These are phyloP conservation scores for Mortierella sp. DNA, from an alignment of 371 early-diverging fungal genomes.

Conservation along the genomic window DNA sequence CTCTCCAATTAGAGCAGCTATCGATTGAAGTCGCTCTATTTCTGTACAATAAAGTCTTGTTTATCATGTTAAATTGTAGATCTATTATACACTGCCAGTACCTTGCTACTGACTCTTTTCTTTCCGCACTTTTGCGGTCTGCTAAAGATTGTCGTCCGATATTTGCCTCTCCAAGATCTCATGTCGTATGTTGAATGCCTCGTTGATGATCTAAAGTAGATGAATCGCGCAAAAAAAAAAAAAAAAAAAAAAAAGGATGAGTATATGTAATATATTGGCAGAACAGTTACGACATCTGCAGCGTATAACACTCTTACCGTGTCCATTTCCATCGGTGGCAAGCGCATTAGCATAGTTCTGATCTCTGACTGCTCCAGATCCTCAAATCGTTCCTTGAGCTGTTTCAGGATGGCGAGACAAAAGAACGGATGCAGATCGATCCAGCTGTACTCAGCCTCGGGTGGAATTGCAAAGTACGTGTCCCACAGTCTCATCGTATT, in stretches of 20 bases:
- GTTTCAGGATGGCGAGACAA: conserved; percentile 67
- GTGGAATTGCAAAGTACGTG: conserved; percentile 80
- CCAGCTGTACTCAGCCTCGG: too few relatives aligned
- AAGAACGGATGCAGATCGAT: conserved; percentile 84
- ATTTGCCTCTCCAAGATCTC: conserved; percentile 71
- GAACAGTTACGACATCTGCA: too few relatives aligned
- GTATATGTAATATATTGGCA: neutral
- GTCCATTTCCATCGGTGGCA: conserved; percentile 82
- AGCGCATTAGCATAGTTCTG: conserved; percentile 80
- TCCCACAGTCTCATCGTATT: conserved; percentile 88
- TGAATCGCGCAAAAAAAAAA: too few relatives aligned
- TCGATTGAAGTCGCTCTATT: too few relatives aligned
- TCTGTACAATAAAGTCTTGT: too few relatives aligned
- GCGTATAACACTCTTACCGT: conserved; percentile 68
- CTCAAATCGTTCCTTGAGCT: conserved; percentile 82
- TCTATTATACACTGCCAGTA: too few relatives aligned
- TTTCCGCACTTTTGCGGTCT: too few relatives aligned
- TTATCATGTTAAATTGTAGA: too few relatives aligned
- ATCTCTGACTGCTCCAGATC: conserved; percentile 94
- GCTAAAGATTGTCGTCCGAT: conserved; percentile 21
- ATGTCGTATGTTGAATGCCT: conserved; percentile 72
- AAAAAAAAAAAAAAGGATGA: neutral
- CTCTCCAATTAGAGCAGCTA: too few relatives aligned
- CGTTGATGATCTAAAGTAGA: conserved; percentile 72
- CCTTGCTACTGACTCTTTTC: too few relatives aligned